A percentile compares a stretch with the other conserved stretches of the same genome.
Conservation (phyloP, 352 stramenopile species). For the Globisporangium uncinulatum region DNA sequence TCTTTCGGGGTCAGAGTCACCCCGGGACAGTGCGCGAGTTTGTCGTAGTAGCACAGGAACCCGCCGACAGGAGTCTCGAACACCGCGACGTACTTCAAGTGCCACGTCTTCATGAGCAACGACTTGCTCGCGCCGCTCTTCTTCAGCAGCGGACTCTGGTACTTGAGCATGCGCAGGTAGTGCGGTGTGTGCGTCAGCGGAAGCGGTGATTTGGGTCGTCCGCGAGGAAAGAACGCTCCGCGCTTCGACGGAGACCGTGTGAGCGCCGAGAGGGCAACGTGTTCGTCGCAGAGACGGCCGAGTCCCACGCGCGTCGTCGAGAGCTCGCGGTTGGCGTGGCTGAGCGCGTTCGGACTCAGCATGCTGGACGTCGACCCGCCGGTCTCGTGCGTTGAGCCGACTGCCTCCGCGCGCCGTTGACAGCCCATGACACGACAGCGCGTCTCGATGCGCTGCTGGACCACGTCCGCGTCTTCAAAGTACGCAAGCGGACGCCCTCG, state of each 20-base stretch:
- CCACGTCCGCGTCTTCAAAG: constrained; percentile 30
- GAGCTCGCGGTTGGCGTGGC: constrained; percentile 1
- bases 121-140: constrained; percentile 33
- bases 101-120: constrained; percentile 54
- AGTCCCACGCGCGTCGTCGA: constrained; percentile 7
- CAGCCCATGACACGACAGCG: constrained; percentile 56
- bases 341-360: constrained; percentile 11
- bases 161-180: constrained; percentile 50
- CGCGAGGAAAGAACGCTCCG: constrained; percentile 16
- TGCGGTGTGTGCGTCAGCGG: constrained; percentile 35
- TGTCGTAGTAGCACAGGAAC: constrained; percentile 76
- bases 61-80: constrained; percentile 59
- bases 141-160: constrained; percentile 55
- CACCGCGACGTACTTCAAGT: constrained; percentile 40
- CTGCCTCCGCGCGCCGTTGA: constrained; percentile 5
- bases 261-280: constrained; percentile 16
- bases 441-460: constrained; percentile 35
- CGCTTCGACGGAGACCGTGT: constrained; percentile 29
- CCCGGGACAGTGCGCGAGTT: constrained; percentile 52
- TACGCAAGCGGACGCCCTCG: constrained; percentile 22
- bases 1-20: constrained; percentile 45
- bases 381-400: constrained; percentile 14
- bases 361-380: constrained; percentile 21
- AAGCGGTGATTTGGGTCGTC: constrained; percentile 19
- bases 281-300: constrained; percentile 27